These are phyloP conservation scores for Globisporangium canariense DNA, from an alignment of 352 stramenopile species.

Conservation along the genomic window DNA sequence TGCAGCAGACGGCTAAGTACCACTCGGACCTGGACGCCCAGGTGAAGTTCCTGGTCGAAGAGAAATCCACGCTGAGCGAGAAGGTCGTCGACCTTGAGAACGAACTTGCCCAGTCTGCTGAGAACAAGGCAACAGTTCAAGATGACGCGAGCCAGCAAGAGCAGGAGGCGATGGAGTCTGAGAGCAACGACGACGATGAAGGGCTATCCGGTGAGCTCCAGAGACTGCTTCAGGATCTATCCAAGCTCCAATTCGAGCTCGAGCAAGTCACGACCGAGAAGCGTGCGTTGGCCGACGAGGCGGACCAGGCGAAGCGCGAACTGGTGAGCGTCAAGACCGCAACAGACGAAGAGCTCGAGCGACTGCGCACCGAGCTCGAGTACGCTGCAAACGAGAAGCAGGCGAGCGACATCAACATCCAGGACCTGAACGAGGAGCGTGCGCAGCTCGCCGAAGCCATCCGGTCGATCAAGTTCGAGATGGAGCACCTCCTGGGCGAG, in stretches of 20 bases:
- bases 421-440: slow-evolving; percentile 34
- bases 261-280: slow-evolving; percentile 19
- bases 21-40: slow-evolving; percentile 24
- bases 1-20: slow-evolving; percentile 25
- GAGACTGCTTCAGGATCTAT: slow-evolving; percentile 35
- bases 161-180: slow-evolving; percentile 6
- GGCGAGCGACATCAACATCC: slow-evolving; percentile 26
- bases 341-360: slow-evolving; percentile 7
- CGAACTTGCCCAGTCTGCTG: slow-evolving; percentile 9
- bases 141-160: not conserved
- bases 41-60: slow-evolving; percentile 26
- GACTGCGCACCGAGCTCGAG: slow-evolving; percentile 28
- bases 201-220: slow-evolving; percentile 23
- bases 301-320: not conserved
- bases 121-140: not conserved
- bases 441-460: slow-evolving; percentile 16
- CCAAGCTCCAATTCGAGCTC: slow-evolving; percentile 31
- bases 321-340: slow-evolving; percentile 1
- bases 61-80: slow-evolving; percentile 31
- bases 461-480: slow-evolving; percentile 22
- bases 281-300: not conserved
- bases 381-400: slow-evolving; percentile 32
- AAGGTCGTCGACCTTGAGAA: slow-evolving; percentile 24
- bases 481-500: slow-evolving; percentile 35
- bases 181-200: slow-evolving; percentile 8